Percentiles rank a stretch among this genome's conserved stretches.
Evolutionary conservation across 2,329 filamentous ascomycete species (phyloP).

Genomic region (Talaromyces verruculosus): DNA sequence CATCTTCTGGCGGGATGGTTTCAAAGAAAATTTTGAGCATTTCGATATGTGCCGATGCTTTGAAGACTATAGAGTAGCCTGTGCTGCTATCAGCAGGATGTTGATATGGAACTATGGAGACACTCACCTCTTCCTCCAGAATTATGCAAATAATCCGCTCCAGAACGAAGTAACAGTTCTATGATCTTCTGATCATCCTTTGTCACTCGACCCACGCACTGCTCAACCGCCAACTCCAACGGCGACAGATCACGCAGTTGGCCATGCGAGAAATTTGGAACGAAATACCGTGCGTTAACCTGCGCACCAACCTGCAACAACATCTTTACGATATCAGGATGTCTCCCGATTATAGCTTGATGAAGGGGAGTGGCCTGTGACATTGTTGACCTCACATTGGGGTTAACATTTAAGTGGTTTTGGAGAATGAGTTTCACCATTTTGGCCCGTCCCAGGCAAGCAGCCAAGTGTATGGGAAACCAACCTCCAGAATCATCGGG

Average conservation of each 20-base stretch:
- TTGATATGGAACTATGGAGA: not conserved
- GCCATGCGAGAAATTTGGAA: not conserved
- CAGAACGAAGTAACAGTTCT: not conserved
- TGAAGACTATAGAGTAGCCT: conserved; percentile 9
- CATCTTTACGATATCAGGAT: not conserved
- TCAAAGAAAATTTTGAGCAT: not conserved
- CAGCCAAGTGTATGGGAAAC: conserved; percentile 7
- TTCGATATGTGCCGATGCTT: conserved; percentile 1
- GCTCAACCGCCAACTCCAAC: conserved; percentile 9
- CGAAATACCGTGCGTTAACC: not conserved
- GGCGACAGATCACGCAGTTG: not conserved
- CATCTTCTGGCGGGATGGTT: not conserved
- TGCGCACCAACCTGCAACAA: conserved; percentile 2
- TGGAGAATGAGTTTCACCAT: conserved; percentile 3
- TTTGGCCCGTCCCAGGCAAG: conserved; percentile 1
- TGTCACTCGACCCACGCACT: not conserved
- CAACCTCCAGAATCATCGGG: not conserved
- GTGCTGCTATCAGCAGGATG: not conserved
- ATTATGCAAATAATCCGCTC: conserved; percentile 10
- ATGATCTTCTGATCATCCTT: not conserved
- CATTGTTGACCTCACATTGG: not conserved
- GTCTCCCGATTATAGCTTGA: conserved; percentile 7
- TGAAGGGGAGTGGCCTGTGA: conserved; percentile 5
- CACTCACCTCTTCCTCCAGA: conserved; percentile 9
- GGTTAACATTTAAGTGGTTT: not conserved